Conservation (phyloP, 169 alveolate species). For the Perkinsus olseni region DNA sequence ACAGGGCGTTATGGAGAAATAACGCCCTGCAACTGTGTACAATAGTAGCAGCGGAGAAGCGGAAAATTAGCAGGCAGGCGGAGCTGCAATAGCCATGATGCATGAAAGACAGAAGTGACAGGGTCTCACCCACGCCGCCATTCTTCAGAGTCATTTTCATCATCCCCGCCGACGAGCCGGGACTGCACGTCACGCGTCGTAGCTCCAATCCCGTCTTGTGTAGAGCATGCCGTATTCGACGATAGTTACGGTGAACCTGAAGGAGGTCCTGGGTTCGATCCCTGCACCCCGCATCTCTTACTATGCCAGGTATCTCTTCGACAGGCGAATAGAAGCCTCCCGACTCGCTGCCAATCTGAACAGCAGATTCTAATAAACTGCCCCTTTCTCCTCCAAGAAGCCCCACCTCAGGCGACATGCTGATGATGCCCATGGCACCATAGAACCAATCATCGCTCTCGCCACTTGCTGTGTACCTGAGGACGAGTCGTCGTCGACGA, state of each 20-base stretch:
- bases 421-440: neutral
- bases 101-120: neutral
- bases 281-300: neutral
- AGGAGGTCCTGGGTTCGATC: neutral
- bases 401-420: neutral
- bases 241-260: neutral
- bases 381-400: too few relatives aligned
- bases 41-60: neutral
- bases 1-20: too few relatives aligned
- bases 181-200: neutral
- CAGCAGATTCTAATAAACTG: too few relatives aligned
- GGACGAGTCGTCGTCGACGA: too few relatives aligned
- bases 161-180: neutral
- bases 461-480: neutral
- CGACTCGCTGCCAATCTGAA: neutral
- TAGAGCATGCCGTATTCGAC: neutral
- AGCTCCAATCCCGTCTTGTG: neutral
- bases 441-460: neutral
- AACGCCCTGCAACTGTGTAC: too few relatives aligned
- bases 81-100: neutral
- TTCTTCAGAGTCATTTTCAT: neutral
- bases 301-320: neutral
- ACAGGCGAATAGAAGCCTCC: neutral
- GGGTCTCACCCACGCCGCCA: neutral
- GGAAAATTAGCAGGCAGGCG: neutral